Percentiles rank a stretch among this genome's conserved stretches.
These are phyloP conservation scores for Cryoendolithus antarcticus DNA, from an alignment of 2,329 filamentous ascomycete species.

Conservation along the genomic window DNA sequence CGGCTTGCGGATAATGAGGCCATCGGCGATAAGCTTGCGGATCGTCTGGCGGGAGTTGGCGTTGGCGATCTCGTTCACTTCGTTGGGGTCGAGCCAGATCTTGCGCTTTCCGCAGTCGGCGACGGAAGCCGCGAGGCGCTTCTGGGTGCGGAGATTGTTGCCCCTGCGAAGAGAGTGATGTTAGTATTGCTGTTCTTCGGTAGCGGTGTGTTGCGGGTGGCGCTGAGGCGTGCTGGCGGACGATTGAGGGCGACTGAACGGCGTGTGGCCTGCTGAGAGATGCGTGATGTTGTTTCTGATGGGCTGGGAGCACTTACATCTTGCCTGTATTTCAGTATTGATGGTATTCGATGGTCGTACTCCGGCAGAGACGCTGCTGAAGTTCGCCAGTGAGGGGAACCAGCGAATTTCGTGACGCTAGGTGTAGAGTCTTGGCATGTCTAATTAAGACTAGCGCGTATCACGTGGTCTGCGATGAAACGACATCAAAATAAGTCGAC, in stretches of 20 bases:
- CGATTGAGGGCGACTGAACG: conserved; percentile 2
- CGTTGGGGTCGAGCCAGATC: conserved; percentile 99
- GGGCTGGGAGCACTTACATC: conserved; percentile 5
- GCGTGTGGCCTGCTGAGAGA: conserved; percentile 1
- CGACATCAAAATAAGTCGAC: no score
- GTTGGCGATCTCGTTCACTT: conserved; percentile 98
- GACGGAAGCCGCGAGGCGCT: conserved; percentile 97
- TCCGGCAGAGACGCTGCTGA: neutral
- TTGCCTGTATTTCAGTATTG: conserved; percentile 6
- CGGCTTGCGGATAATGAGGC: conserved; percentile 99
- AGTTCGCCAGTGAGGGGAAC: neutral
- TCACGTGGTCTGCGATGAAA: no score
- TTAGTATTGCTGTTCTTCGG: conserved; percentile 11
- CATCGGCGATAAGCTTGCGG: conserved; percentile 99
- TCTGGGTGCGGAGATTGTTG: conserved; percentile 93
- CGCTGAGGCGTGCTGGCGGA: conserved; percentile 3
- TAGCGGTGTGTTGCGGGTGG: conserved; percentile 5
- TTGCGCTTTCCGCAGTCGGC: conserved; percentile 99
- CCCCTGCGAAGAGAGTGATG: conserved; percentile 53
- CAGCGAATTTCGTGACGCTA: neutral
- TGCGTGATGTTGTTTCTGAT: neutral
- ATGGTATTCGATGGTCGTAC: conserved; percentile 7
- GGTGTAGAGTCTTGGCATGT: neutral
- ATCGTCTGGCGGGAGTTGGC: conserved; percentile 99
- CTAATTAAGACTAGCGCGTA: neutral